Conservation (phyloP, 805 yeast genomes). For the Saccharomycopsis fodiens region DNA sequence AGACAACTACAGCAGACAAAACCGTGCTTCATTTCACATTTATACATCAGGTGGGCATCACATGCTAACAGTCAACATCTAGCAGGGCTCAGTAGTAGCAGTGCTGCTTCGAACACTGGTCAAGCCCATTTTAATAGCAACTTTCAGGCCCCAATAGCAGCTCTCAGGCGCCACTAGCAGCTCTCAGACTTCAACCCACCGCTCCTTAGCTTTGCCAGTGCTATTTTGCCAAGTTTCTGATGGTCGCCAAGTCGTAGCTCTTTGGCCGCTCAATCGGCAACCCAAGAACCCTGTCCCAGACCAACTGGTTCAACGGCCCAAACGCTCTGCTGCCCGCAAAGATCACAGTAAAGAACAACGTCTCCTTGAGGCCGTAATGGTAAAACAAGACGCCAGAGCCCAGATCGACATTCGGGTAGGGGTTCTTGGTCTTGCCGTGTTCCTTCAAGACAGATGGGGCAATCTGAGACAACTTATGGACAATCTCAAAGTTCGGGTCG, state of each 20-base stretch:
- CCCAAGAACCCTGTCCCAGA: conserved; percentile 72
- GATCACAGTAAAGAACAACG: conserved; percentile 69
- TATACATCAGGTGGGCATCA: too few species aligned
- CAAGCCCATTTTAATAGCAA: too few species aligned
- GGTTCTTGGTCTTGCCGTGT: conserved; percentile 83
- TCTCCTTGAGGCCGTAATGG: conserved; percentile 71
- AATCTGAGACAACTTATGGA: conserved; percentile 54
- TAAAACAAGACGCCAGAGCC: conserved; percentile 72
- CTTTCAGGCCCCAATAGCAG: too few species aligned
- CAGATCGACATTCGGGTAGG: conserved; percentile 80
- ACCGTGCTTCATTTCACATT: too few species aligned
- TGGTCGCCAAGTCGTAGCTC: conserved; percentile 25
- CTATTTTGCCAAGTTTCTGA: not conserved
- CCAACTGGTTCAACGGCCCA: conserved; percentile 72
- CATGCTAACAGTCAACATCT: too few species aligned
- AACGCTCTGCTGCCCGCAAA: conserved; percentile 79
- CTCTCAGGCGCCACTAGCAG: too few species aligned
- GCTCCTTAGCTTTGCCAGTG: too few species aligned
- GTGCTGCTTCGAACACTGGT: too few species aligned
- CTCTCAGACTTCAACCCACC: too few species aligned
- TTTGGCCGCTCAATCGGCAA: conserved; percentile 80
- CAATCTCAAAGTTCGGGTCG: conserved; percentile 60
- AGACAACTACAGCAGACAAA: too few species aligned
- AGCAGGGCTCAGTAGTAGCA: too few species aligned
- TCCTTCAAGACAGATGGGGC: conserved; percentile 69